Conservation (phyloP, 2,329 filamentous ascomycete species). For the Aphanocladium album region DNA sequence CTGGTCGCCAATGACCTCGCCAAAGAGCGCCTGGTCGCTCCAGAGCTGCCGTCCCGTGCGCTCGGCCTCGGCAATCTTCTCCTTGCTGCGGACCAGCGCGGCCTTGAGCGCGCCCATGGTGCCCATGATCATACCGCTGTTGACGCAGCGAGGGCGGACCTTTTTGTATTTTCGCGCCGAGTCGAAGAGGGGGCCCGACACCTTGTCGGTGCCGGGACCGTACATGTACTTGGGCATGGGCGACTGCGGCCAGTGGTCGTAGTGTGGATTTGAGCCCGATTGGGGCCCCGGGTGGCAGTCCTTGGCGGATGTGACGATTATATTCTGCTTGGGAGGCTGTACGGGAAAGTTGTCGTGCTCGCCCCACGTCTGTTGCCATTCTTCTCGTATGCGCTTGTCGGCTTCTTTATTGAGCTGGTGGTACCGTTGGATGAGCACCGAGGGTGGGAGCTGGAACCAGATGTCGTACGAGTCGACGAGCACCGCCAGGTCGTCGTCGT, state of each 20-base stretch:
- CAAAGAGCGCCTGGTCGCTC: conserved; percentile 35
- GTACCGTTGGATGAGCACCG: conserved; percentile 32
- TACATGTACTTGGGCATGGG: conserved; percentile 31
- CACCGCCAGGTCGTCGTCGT: conserved; percentile 29
- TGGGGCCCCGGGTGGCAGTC: conserved; percentile 29
- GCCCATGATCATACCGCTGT: conserved; percentile 33
- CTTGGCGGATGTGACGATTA: conserved; percentile 30
- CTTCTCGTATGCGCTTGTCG: conserved; percentile 22
- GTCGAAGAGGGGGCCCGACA: conserved; percentile 24
- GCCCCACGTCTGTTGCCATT: conserved; percentile 20
- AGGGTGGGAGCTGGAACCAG: conserved; percentile 36
- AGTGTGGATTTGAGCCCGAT: conserved; percentile 31
- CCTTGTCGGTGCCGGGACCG: conserved; percentile 27
- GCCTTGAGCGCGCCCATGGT: conserved; percentile 25
- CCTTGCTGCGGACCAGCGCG: conserved; percentile 22
- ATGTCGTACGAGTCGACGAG: conserved; percentile 35
- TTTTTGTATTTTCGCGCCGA: conserved; percentile 29
- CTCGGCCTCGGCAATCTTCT: conserved; percentile 25
- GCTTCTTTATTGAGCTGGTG: conserved; percentile 31
- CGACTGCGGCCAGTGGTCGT: conserved; percentile 32
- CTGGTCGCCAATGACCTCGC: conserved; percentile 35
- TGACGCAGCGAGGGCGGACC: conserved; percentile 30
- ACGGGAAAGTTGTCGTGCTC: conserved; percentile 23
- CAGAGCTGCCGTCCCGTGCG: conserved; percentile 30
- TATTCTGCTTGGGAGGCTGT: conserved; percentile 25